These are phyloP conservation scores for Phytophthora foliorum DNA, from an alignment of 352 stramenopile species.

Conservation along the genomic window DNA sequence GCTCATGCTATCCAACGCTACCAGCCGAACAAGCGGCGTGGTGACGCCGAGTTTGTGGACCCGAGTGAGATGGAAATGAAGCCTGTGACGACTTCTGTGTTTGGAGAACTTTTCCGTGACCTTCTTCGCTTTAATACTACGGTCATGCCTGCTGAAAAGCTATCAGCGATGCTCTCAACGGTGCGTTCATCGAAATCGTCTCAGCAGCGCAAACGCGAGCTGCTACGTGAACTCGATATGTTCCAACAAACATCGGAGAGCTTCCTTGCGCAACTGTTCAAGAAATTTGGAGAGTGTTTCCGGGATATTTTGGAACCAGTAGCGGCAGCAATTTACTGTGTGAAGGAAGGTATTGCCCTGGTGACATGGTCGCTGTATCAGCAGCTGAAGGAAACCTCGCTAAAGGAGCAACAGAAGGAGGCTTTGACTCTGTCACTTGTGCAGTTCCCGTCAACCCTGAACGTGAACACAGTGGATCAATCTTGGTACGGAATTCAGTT, in stretches of 20 bases:
- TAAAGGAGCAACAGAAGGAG: conserved; percentile 60
- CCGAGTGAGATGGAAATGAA: conserved; percentile 31
- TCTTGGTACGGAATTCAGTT: conserved; percentile 87
- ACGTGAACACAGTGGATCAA: conserved; percentile 42
- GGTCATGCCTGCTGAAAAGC: conserved; percentile 72
- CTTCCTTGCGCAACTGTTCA: conserved; percentile 70
- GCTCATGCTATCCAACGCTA: conserved; percentile 67
- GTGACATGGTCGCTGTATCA: conserved; percentile 70
- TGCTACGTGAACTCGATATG: conserved; percentile 89
- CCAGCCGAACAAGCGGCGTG: conserved; percentile 26
- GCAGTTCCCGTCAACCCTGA: conserved; percentile 72
- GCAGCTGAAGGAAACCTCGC: conserved; percentile 56
- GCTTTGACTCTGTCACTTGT: conserved; percentile 62
- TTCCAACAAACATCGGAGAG: conserved; percentile 91
- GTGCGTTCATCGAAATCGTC: conserved; percentile 46
- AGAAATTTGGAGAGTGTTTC: conserved; percentile 82
- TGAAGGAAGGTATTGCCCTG: conserved; percentile 90
- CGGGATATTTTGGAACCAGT: conserved; percentile 89
- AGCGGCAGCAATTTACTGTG: conserved; percentile 71
- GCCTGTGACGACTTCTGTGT: conserved; percentile 52
- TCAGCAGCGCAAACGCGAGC: conserved; percentile 62
- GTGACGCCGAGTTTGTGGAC: conserved; percentile 23
- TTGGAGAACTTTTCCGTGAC: conserved; percentile 84
- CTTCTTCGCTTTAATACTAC: conserved; percentile 77
- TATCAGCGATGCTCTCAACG: conserved; percentile 58